These are phyloP conservation scores for Pleurotus sapidus DNA, from an alignment of 768 basidiomycete species.

Conservation along the genomic window DNA sequence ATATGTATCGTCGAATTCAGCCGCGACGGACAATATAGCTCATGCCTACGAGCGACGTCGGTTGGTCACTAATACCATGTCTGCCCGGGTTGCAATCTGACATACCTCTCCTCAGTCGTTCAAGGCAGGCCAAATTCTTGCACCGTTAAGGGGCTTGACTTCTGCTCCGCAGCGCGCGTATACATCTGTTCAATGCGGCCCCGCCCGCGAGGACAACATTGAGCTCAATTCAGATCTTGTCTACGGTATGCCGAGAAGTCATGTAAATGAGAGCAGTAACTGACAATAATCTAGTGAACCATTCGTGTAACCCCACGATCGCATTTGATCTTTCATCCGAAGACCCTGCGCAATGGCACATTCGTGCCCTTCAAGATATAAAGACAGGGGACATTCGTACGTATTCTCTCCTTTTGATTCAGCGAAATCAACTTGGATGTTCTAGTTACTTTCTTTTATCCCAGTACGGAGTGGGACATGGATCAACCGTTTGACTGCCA, in stretches of 20 bases:
- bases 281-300: conserved; percentile 40
- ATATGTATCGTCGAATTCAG: conserved; percentile 31
- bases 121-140: conserved; percentile 33
- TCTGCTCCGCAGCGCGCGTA: conserved; percentile 36
- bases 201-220: conserved; percentile 42
- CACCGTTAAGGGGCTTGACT: conserved; percentile 26
- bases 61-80: conserved; percentile 14
- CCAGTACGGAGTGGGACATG: conserved; percentile 71
- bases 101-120: conserved; percentile 26
- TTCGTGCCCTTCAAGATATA: conserved; percentile 42
- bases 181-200: conserved; percentile 51
- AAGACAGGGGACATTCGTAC: conserved; percentile 33
- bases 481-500: conserved; percentile 55
- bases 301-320: conserved; percentile 60
- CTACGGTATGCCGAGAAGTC: conserved; percentile 39
- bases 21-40: conserved; percentile 30
- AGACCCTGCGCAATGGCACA: conserved; percentile 42
- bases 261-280: not conserved
- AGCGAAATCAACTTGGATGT: conserved; percentile 15
- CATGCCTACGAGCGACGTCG: conserved; percentile 32
- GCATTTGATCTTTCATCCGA: conserved; percentile 48
- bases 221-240: conserved; percentile 59
- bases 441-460: conserved; percentile 60
- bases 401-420: conserved; percentile 20
- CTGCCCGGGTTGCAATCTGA: not conserved